Evolutionary conservation across 116 monocot species (phyloP).

Genomic region (Cymodocea nodosa): DNA sequence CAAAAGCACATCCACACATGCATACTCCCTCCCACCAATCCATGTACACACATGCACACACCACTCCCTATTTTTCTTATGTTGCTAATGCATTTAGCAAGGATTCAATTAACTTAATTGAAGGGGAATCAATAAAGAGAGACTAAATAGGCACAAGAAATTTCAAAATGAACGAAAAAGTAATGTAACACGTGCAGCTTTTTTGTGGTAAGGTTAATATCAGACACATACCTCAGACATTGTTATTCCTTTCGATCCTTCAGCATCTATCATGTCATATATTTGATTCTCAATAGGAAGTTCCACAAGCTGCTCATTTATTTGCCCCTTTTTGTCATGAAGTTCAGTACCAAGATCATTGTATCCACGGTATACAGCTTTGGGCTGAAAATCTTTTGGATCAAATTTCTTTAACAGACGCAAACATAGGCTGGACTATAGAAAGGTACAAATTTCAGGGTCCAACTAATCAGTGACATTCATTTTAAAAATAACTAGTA

Average conservation of each 20-base stretch:
- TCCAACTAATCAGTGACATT: background rate
- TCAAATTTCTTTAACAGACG: conserved; percentile 58
- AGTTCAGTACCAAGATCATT: conserved; percentile 20
- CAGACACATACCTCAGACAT: conserved; percentile 45
- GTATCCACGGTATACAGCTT: conserved; percentile 20
- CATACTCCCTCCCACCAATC: too few relatives aligned
- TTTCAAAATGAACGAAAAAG: too few relatives aligned
- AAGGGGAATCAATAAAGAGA: too few relatives aligned
- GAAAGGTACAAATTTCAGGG: background rate
- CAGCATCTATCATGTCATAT: conserved; percentile 83
- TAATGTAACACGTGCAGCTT: too few relatives aligned
- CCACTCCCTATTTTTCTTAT: too few relatives aligned
- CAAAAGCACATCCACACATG: too few relatives aligned
- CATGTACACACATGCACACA: too few relatives aligned
- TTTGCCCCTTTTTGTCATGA: conserved; percentile 48
- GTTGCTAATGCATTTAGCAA: too few relatives aligned
- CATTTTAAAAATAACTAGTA: background rate
- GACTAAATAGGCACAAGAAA: too few relatives aligned
- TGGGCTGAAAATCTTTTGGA: conserved; percentile 61
- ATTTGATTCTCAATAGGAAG: conserved; percentile 68
- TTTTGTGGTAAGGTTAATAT: background rate
- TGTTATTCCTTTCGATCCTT: conserved; percentile 81
- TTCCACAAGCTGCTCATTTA: conserved; percentile 76
- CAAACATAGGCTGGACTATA: conserved; percentile 53
- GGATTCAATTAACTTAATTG: too few relatives aligned